phyloP scores from a whole-genome alignment of 768 basidiomycete genomes.

The Lactifluus rugatus region DNA sequence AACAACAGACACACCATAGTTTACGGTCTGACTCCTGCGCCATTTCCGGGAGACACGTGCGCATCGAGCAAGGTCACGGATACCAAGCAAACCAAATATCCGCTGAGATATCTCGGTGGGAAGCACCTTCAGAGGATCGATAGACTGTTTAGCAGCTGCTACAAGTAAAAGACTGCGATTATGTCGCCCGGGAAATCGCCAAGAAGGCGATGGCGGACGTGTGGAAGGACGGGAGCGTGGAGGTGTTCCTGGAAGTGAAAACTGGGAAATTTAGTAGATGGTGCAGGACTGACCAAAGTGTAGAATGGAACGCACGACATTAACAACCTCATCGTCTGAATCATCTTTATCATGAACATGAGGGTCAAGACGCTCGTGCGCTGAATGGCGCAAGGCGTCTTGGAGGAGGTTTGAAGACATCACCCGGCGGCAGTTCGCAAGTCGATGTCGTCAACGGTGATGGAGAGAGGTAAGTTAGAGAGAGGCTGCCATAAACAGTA shows the following conservation, averaged over 20 bases:
- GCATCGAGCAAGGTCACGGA: slow-evolving; percentile 64
- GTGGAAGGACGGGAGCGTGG: slow-evolving; percentile 38
- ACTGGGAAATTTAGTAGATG: slow-evolving; percentile 29
- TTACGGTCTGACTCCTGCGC: slow-evolving; percentile 81
- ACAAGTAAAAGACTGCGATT: slow-evolving; percentile 41
- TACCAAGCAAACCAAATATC: slow-evolving; percentile 55
- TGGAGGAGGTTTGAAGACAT: slow-evolving; percentile 42
- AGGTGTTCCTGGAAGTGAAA: slow-evolving; percentile 61
- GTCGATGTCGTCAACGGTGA: too few relatives aligned
- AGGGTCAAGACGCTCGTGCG: slow-evolving; percentile 28
- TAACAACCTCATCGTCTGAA: slow-evolving; percentile 60
- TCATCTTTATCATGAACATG: slow-evolving; percentile 38
- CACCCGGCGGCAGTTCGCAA: too few relatives aligned
- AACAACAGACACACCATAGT: slow-evolving; percentile 56
- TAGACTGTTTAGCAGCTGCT: slow-evolving; percentile 22
- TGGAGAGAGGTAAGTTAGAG: neutral
- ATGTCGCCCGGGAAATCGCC: slow-evolving; percentile 35
- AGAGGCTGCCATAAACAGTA: neutral
- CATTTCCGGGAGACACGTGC: slow-evolving; percentile 79
- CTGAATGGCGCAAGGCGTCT: slow-evolving; percentile 53
- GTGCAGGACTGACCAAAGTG: neutral
- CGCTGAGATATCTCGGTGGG: slow-evolving; percentile 77
- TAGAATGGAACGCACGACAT: slow-evolving; percentile 43
- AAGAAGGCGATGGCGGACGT: slow-evolving; percentile 41
- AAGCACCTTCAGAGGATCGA: slow-evolving; percentile 59